A percentile compares a stretch with the other conserved stretches of the same genome.
These are phyloP conservation scores for Limnanthes douglasii DNA, from an alignment of 345 rosid species.

Conservation along the genomic window DNA sequence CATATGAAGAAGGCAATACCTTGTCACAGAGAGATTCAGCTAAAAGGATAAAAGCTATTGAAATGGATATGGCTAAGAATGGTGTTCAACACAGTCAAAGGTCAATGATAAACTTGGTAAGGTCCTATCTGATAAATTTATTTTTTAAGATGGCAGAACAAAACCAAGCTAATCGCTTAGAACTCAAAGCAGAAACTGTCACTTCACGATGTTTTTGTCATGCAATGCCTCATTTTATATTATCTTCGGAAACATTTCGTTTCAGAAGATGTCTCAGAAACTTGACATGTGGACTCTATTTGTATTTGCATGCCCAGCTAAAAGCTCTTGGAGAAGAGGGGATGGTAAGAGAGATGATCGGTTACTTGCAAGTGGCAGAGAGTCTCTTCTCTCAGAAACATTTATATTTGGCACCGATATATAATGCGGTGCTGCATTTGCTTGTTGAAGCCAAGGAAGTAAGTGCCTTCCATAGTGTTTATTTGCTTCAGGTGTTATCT, in stretches of 20 bases:
- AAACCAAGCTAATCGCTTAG: background rate
- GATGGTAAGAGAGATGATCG: slow-evolving; percentile 46
- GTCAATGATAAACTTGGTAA: slow-evolving; percentile 61
- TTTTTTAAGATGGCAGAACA: slow-evolving; percentile 1
- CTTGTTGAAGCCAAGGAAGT: slow-evolving; percentile 52
- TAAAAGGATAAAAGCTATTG: slow-evolving; percentile 58
- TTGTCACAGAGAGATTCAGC: slow-evolving; percentile 38
- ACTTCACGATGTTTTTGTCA: no score
- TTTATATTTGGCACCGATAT: slow-evolving; percentile 23
- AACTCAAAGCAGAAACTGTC: background rate
- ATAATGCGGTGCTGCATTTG: slow-evolving; percentile 47
- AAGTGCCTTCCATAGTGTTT: slow-evolving; percentile 12
- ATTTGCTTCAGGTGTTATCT: slow-evolving; percentile 6
- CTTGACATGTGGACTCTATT: background rate
- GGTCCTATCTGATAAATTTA: no score
- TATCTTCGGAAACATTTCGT: background rate
- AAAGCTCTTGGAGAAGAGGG: slow-evolving; percentile 71
- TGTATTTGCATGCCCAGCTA: slow-evolving; percentile 32
- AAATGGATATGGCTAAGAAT: slow-evolving; percentile 57
- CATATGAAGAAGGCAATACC: slow-evolving; percentile 48
- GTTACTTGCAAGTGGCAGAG: slow-evolving; percentile 33
- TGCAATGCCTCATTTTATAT: no score
- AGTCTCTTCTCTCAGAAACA: slow-evolving; percentile 17
- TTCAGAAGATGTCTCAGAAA: background rate
- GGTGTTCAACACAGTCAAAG: slow-evolving; percentile 45